These are phyloP conservation scores for Cladophialophora bantiana DNA, from an alignment of 2,329 filamentous ascomycete genomes.

Conservation along the genomic window DNA sequence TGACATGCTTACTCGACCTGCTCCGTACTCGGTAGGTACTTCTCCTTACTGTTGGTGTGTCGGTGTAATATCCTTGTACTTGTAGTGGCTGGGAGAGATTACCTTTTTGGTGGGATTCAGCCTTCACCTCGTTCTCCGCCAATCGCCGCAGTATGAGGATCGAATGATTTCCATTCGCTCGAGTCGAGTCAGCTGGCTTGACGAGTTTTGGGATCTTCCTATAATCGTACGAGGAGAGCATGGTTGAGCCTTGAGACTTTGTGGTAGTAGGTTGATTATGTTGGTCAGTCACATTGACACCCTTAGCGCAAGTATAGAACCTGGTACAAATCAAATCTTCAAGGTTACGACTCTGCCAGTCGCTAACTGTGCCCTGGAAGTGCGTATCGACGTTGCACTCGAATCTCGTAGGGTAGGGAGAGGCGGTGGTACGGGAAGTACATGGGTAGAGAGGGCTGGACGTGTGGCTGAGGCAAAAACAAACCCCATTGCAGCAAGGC, in stretches of 20 bases:
- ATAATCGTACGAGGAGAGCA: neutral
- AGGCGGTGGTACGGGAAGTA: neutral
- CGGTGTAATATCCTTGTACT: too few species aligned
- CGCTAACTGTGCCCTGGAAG: neutral
- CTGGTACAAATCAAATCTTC: neutral
- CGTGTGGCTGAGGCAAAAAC: constrained; percentile 18
- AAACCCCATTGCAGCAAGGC: neutral
- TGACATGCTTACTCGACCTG: constrained; percentile 21
- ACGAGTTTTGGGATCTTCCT: neutral
- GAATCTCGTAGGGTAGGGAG: neutral
- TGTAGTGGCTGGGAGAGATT: constrained; percentile 10
- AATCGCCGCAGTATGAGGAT: constrained; percentile 7
- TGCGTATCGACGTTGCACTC: neutral
- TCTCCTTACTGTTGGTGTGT: too few species aligned
- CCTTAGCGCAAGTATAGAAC: neutral
- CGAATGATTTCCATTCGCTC: constrained; percentile 8
- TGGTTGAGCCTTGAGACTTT: too few species aligned
- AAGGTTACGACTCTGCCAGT: constrained; percentile 9
- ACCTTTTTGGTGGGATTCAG: constrained; percentile 15
- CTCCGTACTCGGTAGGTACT: too few species aligned
- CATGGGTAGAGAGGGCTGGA: neutral
- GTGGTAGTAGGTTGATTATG: neutral
- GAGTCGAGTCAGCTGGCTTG: constrained; percentile 20
- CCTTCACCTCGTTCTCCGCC: constrained; percentile 6
- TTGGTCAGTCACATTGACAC: constrained; percentile 8